These are phyloP conservation scores for Nakazawaea laoshanensis DNA, from an alignment of 805 yeast genomes.

Conservation along the genomic window DNA sequence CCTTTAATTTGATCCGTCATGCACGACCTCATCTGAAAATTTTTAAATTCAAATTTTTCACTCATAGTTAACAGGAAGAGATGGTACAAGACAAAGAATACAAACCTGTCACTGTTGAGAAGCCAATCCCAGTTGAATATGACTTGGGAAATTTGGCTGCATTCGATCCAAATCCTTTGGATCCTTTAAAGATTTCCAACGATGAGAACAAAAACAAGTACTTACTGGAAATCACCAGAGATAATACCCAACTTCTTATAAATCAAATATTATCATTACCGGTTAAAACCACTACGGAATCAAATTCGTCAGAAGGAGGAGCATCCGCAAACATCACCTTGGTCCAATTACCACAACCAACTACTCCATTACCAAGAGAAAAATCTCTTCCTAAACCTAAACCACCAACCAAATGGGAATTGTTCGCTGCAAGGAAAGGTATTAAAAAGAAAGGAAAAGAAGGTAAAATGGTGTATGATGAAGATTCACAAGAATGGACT, in stretches of 20 bases:
- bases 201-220: conserved; percentile 52
- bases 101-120: conserved; percentile 82
- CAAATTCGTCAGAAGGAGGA: conserved; percentile 46
- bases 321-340: conserved; percentile 71
- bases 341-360: conserved; percentile 77
- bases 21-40: conserved; percentile 2
- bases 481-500: conserved; percentile 88
- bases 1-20: background rate
- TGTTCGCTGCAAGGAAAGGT: conserved; percentile 93
- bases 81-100: background rate
- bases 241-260: conserved; percentile 83
- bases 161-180: conserved; percentile 84
- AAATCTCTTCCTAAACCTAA: conserved; percentile 90
- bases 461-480: conserved; percentile 86
- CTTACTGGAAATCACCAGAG: conserved; percentile 66
- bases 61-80: background rate
- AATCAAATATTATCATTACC: conserved; percentile 90
- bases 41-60: background rate
- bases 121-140: conserved; percentile 79
- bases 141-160: conserved; percentile 90
- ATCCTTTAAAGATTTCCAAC: conserved; percentile 46
- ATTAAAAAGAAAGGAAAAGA: conserved; percentile 83
- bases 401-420: conserved; percentile 93
- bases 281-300: conserved; percentile 75
- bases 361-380: conserved; percentile 83